These are phyloP conservation scores for Pontederia crassipes DNA, from an alignment of 176 grass and related monocot species.

Conservation along the genomic window DNA sequence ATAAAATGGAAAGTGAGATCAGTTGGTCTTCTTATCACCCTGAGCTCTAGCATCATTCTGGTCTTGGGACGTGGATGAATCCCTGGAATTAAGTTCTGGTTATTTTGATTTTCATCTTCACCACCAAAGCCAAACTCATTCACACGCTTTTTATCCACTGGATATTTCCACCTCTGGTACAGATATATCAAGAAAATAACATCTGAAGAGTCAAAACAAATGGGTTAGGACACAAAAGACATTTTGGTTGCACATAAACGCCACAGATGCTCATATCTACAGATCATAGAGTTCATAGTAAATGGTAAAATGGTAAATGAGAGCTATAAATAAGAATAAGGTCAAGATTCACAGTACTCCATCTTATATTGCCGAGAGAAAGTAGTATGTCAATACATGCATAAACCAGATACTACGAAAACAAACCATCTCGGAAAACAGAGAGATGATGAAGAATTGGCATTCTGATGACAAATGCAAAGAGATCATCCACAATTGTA, in stretches of 20 bases:
- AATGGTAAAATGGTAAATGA: too few species aligned
- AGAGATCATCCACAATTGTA: conserved; percentile 95
- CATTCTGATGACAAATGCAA: conserved; percentile 99
- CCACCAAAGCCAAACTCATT: conserved; percentile 97
- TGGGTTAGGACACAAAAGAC: not conserved
- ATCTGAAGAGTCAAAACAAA: conserved; percentile 36
- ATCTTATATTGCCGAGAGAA: too few species aligned
- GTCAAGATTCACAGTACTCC: too few species aligned
- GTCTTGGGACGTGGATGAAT: conserved; percentile 25
- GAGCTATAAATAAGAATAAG: too few species aligned
- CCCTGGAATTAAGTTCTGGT: conserved; percentile 34
- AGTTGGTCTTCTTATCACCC: conserved; percentile 70
- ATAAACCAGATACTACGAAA: not conserved
- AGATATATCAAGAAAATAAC: conserved; percentile 99
- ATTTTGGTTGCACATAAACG: too few species aligned
- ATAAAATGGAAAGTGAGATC: conserved; percentile 1
- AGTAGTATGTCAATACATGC: not conserved
- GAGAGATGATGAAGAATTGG: conserved; percentile 90
- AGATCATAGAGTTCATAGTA: too few species aligned
- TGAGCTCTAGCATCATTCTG: conserved; percentile 20
- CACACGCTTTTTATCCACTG: conserved; percentile 82
- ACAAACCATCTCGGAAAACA: conserved; percentile 96
- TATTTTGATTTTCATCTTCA: conserved; percentile 42
- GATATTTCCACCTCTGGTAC: conserved; percentile 94
- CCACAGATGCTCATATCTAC: too few species aligned